These are phyloP conservation scores for Zopfochytrium polystomum DNA, from an alignment of 371 early-diverging fungal genomes.

Conservation along the genomic window DNA sequence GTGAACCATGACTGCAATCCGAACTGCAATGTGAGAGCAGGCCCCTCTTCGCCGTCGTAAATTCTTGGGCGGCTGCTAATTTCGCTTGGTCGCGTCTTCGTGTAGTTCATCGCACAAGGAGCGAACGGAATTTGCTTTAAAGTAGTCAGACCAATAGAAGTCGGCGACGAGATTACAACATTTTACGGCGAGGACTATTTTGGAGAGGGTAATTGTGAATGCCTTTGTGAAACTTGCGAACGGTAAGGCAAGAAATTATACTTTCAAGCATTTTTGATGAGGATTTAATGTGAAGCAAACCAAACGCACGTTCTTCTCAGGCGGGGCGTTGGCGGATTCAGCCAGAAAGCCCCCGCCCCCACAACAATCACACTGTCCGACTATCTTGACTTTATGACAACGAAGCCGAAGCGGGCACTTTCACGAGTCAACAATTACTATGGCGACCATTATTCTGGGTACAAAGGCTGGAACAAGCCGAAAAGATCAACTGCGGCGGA, in stretches of 20 bases:
- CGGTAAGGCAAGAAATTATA: constrained; percentile 22
- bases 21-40: too few species aligned
- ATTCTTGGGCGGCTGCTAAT: too few species aligned
- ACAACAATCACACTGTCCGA: background rate
- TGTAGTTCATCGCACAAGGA: constrained; percentile 66
- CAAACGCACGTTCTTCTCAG: background rate
- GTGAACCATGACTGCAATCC: constrained; percentile 94
- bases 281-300: background rate
- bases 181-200: constrained; percentile 87
- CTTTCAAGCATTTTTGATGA: background rate
- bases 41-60: too few species aligned
- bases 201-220: constrained; percentile 80
- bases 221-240: constrained; percentile 89
- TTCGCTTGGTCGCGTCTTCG: too few species aligned
- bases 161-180: constrained; percentile 85
- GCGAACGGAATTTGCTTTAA: constrained; percentile 65
- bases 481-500: too few species aligned
- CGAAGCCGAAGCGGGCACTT: too few species aligned
- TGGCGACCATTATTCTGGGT: too few species aligned
- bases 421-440: too few species aligned
- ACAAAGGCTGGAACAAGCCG: too few species aligned
- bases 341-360: background rate
- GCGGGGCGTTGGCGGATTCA: background rate
- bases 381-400: too few species aligned
- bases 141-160: constrained; percentile 67